These are phyloP conservation scores for Didymella lethalis DNA, from an alignment of 2,329 filamentous ascomycete species.

Conservation along the genomic window DNA sequence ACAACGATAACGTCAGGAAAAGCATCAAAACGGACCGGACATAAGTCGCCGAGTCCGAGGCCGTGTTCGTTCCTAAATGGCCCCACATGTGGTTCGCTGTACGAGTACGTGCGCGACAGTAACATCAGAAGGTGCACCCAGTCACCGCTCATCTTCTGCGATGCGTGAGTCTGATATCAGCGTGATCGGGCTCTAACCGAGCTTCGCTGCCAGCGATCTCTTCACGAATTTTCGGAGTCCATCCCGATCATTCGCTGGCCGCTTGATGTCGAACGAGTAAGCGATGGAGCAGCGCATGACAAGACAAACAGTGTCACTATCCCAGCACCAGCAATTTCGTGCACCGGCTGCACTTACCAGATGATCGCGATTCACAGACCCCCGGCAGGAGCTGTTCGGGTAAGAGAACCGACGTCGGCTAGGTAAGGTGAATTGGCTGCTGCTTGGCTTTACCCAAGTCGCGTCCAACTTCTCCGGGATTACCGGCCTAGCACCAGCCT, in stretches of 20 bases:
- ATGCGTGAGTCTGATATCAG: not conserved
- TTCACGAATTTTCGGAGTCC: not conserved
- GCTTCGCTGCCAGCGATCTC: not conserved
- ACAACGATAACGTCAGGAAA: not conserved
- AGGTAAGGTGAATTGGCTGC: not conserved
- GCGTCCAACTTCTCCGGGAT: conserved; percentile 9
- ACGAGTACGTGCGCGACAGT: conserved; percentile 1
- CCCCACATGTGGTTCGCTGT: conserved; percentile 20
- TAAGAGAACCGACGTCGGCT: conserved; percentile 4
- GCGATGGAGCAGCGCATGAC: not conserved
- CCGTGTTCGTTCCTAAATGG: conserved; percentile 6
- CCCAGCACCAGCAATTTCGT: not conserved
- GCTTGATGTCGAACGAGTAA: not conserved
- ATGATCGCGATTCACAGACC: conserved; percentile 7
- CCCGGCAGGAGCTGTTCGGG: not conserved
- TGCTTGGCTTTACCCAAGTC: conserved; percentile 6
- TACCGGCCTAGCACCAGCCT: not conserved
- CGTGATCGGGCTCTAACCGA: not conserved
- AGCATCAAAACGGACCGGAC: not conserved
- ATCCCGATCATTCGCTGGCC: not conserved
- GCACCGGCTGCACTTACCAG: conserved; percentile 7
- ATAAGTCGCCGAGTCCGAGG: conserved; percentile 15
- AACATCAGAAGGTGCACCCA: conserved; percentile 2
- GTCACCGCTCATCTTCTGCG: conserved; percentile 9
- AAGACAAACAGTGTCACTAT: conserved; percentile 5